Evolutionary conservation across 164 flowering plant genomes (phyloP), one percentile per base, ranked within the genome.

Genomic region (Cinnamomum micranthum): DNA sequence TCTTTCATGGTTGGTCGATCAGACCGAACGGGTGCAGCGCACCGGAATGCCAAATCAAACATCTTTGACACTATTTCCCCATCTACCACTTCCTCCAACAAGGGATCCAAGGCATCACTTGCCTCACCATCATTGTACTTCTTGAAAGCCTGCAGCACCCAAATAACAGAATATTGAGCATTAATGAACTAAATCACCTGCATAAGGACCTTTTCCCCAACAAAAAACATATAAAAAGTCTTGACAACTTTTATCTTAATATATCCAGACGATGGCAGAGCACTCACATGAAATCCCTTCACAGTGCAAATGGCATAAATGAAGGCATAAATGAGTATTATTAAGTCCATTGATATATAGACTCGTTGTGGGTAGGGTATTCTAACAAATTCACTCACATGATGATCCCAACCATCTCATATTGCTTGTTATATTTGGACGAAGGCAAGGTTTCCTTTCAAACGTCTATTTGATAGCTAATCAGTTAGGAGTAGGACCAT

Each of bases 1-100:
- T 81, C 65, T 77, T 91, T 91, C 97, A 95, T 95, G 77, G 87
- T 89, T 1, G 99, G 99, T 12, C 99, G 86, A 79, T 95, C 93
- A 0, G 83, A 69, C 73, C 98, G 84, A 28, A 83, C 80, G 35
- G 98, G 95, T 3, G 96, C 97, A 24, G 93, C 96, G 81, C 99
- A 95, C 6, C 87, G 86, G 76, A 95, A 82, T 31, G 97, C 97
- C 83, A 95, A 82, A 72, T 77, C 79, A 70, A 95, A 85, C 82
- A 93, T 88, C 70, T 88, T 92, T 22, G 24, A 23, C 6, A 91
- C 76, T 31, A 87, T 81, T 28, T 82, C 83, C 19, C 50, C 69
- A 33, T 83, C 83, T 19, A 92, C 85, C 1, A 24, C 78, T 77
- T 92, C 98, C 52, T 79, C 82, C 89, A 95, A 83, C 28, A 55